Base-by-base conservation (phyloP, 306 rosid species). In the Medicago arabica region DNA sequence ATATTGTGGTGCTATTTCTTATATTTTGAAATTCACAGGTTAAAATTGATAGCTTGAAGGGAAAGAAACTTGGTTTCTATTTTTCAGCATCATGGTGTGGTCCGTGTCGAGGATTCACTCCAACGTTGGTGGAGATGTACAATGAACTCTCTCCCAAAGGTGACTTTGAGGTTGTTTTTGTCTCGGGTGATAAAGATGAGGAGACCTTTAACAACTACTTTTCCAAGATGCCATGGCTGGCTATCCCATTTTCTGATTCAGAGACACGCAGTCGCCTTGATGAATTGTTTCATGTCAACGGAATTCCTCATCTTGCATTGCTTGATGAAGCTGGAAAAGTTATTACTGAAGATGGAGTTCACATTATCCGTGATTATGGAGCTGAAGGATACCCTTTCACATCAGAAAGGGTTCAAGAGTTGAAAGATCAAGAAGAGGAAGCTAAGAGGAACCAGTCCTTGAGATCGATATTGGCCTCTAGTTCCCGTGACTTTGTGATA, bases 151-250 rank as follows among this genome's bases (percentile, higher is more conserved):
- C 82, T 19, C 8, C 82, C 0, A 89, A 84, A 11, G 90, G 88
- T 73, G 93, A 89, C 19, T 86, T 86, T 67, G 96, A 92, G 84
- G 51, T 88, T 3, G 15, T 92, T 41, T 92, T 89, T 59, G 23
- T 86, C 50, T 58, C 96, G 0, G 85, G 83, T 25, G 97, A 92
- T 60, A 63, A 67, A 59, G 88, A 89, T 46, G 96, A 92, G 0
- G 85, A 83, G 21, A 67, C 89, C 3, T 92, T 89, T 80, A 82
- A 77, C 5, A 66, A 18, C 2, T 92, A 92, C 78, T 89, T 92
- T 69, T 82, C 96, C 80, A 80, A 86, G 83, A 92, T 92, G 96
- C 93, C 96, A 28, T 89, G 97, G 97, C 87, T 92, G 70, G 85
- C 96, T 7, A 71, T 92, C 66, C 93, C 97, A 5, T 89, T 83